Conservation (phyloP, 352 stramenopile species). For the Pythium graminicola region DNA sequence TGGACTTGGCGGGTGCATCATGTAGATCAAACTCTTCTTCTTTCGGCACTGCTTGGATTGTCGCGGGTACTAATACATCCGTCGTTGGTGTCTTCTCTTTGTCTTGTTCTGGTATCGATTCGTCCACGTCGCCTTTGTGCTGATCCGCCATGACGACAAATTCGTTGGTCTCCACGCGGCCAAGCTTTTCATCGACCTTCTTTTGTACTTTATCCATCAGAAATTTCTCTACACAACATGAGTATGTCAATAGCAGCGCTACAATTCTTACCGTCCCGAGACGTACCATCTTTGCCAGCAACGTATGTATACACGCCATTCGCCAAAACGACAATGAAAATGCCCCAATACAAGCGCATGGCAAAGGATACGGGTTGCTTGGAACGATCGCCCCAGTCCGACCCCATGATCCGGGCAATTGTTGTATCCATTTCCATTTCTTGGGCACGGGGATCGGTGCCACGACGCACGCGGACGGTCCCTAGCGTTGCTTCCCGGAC, state of each 20-base stretch:
- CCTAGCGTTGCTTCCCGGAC: slow-evolving; percentile 11
- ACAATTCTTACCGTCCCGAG: neutral
- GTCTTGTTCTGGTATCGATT: neutral
- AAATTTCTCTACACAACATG: slow-evolving; percentile 11
- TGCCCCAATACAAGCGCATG: slow-evolving; percentile 38
- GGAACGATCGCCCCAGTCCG: slow-evolving; percentile 36
- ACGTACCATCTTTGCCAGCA: slow-evolving; percentile 23
- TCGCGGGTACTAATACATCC: too few relatives aligned
- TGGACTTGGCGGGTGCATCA: neutral
- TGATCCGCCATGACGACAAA: slow-evolving; percentile 23
- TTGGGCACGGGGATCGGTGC: slow-evolving; percentile 14
- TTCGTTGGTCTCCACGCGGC: slow-evolving; percentile 24
- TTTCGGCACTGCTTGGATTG: neutral
- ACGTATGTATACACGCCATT: slow-evolving; percentile 33
- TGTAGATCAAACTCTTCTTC: slow-evolving; percentile 5
- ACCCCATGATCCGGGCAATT: slow-evolving; percentile 29
- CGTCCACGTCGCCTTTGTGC: neutral
- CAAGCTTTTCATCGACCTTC: slow-evolving; percentile 24
- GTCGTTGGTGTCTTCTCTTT: neutral
- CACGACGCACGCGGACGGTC: slow-evolving; percentile 20
- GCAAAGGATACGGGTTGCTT: slow-evolving; percentile 29
- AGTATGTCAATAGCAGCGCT: neutral
- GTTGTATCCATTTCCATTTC: slow-evolving; percentile 27
- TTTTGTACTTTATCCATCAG: slow-evolving; percentile 25
- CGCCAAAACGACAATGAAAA: slow-evolving; percentile 31